phyloP scores from a whole-genome alignment of 768 basidiomycete species.

The Podaxis sp. region DNA sequence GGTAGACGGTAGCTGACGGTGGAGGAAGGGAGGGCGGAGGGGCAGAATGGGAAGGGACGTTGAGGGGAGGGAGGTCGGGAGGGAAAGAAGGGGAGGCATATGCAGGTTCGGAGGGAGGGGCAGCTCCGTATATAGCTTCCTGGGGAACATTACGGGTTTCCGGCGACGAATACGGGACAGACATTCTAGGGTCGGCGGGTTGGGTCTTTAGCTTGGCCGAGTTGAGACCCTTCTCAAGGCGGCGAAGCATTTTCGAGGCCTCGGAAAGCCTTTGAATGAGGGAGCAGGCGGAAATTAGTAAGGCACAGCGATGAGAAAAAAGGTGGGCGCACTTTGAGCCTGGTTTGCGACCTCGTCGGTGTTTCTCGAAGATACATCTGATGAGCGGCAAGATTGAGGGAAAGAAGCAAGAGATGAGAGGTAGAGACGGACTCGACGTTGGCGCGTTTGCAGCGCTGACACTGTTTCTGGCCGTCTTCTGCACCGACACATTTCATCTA shows the following conservation, averaged over 20 bases:
- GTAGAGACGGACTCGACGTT: conserved; percentile 61
- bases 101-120: conserved; percentile 32
- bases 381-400: conserved; percentile 19
- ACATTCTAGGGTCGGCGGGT: conserved; percentile 32
- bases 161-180: conserved; percentile 34
- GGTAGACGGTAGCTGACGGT: conserved; percentile 30
- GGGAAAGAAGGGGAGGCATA: conserved; percentile 15
- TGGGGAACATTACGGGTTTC: conserved; percentile 24
- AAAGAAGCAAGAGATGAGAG: conserved; percentile 15
- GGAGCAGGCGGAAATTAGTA: conserved; percentile 6
- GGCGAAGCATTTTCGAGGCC: conserved; percentile 86
- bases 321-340: conserved; percentile 72
- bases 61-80: conserved; percentile 33
- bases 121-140: conserved; percentile 29
- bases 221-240: conserved; percentile 81
- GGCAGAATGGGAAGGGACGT: conserved; percentile 34
- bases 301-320: conserved; percentile 15
- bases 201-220: conserved; percentile 74
- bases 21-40: conserved; percentile 30
- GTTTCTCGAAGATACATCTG: conserved; percentile 87
- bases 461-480: conserved; percentile 78
- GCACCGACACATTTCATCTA: conserved; percentile 94
- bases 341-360: conserved; percentile 84
- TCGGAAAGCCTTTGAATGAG: conserved; percentile 64
- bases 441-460: conserved; percentile 82